These are phyloP conservation scores for Cavenderia fasciculata DNA, from an alignment of 78 protist genomes.

Conservation along the genomic window DNA sequence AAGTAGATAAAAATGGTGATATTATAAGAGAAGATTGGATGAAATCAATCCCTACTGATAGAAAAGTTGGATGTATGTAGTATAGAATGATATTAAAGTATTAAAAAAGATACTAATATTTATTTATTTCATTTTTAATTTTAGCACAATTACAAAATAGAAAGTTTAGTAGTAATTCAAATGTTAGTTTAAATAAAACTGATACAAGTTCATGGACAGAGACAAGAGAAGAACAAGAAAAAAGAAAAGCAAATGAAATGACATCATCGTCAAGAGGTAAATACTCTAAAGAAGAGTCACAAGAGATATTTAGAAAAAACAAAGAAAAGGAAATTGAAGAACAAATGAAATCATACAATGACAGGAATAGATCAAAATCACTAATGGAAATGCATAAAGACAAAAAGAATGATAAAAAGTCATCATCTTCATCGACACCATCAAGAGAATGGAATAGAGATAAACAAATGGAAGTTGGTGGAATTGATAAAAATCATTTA, in stretches of 20 bases:
- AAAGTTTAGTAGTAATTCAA: slow-evolving; percentile 24
- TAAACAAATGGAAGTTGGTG: slow-evolving; percentile 12
- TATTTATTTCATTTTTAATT: not conserved
- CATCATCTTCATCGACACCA: not conserved
- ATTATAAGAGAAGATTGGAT: slow-evolving; percentile 55
- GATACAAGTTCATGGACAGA: slow-evolving; percentile 7
- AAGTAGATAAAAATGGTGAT: not conserved
- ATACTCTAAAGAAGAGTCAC: not conserved
- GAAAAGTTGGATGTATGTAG: slow-evolving; percentile 16
- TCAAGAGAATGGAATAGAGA: slow-evolving; percentile 29
- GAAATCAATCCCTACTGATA: slow-evolving; percentile 35
- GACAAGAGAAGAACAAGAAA: not conserved
- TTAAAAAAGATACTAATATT: too few relatives aligned
- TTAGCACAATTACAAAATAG: slow-evolving; percentile 24
- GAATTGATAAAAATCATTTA: slow-evolving; percentile 9
- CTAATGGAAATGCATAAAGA: slow-evolving; percentile 18
- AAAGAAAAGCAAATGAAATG: not conserved
- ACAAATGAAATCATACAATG: slow-evolving; percentile 1
- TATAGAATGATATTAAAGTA: not conserved
- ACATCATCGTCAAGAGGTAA: not conserved
- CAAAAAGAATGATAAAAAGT: not conserved
- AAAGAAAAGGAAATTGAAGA: slow-evolving; percentile 20
- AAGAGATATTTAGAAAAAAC: slow-evolving; percentile 2
- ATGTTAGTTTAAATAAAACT: not conserved
- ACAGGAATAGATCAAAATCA: slow-evolving; percentile 7